Conservation (phyloP, 2,329 filamentous ascomycete genomes). For the Aureobasidium sp. region DNA sequence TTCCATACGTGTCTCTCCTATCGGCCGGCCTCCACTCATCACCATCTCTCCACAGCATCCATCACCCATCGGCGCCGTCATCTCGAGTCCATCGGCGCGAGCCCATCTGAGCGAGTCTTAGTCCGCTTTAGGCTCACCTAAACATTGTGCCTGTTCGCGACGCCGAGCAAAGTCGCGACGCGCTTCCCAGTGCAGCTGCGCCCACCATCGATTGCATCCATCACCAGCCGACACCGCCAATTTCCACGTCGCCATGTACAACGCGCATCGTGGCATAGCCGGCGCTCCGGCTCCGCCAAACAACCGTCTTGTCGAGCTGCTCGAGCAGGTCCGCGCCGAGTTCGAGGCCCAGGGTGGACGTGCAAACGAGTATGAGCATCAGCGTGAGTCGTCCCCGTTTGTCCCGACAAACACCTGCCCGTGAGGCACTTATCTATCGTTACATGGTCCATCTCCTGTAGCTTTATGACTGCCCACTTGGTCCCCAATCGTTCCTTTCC, state of each 20-base stretch:
- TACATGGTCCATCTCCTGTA: neutral
- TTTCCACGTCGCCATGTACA: conserved; percentile 60
- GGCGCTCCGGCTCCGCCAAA: conserved; percentile 48
- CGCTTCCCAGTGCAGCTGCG: neutral
- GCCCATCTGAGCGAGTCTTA: neutral
- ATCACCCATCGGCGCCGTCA: neutral
- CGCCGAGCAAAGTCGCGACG: conserved; percentile 5
- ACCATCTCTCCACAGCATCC: neutral
- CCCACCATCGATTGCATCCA: neutral
- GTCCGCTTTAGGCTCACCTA: neutral
- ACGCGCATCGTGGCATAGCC: conserved; percentile 74
- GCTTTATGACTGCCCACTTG: neutral
- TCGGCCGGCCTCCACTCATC: neutral
- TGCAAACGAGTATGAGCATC: conserved; percentile 82
- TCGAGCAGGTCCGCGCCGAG: conserved; percentile 84
- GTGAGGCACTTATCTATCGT: neutral
- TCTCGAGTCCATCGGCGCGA: neutral
- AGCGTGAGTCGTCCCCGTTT: conserved; percentile 57
- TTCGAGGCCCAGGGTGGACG: conserved; percentile 70
- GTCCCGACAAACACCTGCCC: neutral
- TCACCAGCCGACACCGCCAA: neutral
- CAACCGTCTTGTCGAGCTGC: conserved; percentile 76
- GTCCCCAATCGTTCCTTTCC: neutral
- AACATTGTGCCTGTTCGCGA: neutral
- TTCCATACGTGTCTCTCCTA: neutral